phyloP scores from a whole-genome alignment of 352 stramenopile species.

The Pythium insidiosum region DNA sequence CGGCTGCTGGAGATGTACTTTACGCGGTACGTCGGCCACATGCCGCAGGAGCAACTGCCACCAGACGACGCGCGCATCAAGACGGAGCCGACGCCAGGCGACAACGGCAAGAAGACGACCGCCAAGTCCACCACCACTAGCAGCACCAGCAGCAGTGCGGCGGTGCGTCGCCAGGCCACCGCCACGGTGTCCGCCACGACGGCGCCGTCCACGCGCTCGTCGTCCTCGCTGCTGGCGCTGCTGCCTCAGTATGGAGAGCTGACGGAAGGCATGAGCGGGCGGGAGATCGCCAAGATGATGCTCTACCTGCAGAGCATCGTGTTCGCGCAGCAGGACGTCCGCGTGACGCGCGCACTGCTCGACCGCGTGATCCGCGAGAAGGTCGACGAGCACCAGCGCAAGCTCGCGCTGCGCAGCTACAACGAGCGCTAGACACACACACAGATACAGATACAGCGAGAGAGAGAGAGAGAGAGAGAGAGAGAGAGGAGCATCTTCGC shows the following conservation, averaged over 20 bases:
- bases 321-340: constrained; percentile 59
- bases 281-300: constrained; percentile 86
- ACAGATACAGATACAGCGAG: too few species aligned
- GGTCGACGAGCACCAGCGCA: constrained; percentile 65
- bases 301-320: constrained; percentile 79
- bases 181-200: too few species aligned
- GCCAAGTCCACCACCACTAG: too few species aligned
- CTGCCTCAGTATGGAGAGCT: constrained; percentile 34
- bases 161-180: too few species aligned
- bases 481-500: too few species aligned
- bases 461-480: too few species aligned
- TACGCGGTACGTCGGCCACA: too few species aligned
- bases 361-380: constrained; percentile 63
- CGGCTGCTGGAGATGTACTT: constrained; percentile 70
- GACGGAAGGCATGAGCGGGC: constrained; percentile 76
- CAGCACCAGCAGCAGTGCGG: too few species aligned
- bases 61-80: too few species aligned
- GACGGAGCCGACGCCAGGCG: too few species aligned
- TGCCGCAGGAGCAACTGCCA: too few species aligned
- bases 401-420: constrained; percentile 47
- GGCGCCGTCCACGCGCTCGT: too few species aligned
- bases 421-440: constrained; percentile 19
- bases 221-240: constrained; percentile 21
- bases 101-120: constrained; percentile 24
- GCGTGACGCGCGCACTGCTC: constrained; percentile 38